Evolutionary conservation across 1,284 basidiomycete species (phyloP), one percentile per base, ranked within the genome.

Genomic region (Ustilago esculenta): DNA sequence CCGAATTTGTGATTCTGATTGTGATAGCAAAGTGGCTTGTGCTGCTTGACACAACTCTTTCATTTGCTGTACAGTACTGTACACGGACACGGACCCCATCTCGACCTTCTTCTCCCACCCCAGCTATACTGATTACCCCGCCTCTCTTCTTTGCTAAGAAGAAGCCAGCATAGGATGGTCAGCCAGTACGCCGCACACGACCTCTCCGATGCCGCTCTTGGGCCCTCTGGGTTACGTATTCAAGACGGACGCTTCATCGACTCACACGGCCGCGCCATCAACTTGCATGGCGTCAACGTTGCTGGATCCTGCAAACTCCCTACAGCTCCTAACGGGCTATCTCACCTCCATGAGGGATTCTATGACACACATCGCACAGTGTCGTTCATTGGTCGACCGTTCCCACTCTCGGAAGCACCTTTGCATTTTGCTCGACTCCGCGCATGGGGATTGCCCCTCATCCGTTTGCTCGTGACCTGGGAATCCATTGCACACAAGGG

Each of bases 401-500:
- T 83, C 47, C 79, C 82, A 7, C 63, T 84, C 4, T 72, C 75
- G 2, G 72, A 77, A 47, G 79, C 80, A 7, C 69, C 59, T 0
- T 32, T 64, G 20, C 82, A 83, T 44, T 75, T 82, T 29, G 47
- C 70, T 9, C 76, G 83, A 0, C 56, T 84, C 0, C 45, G 56
- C 2, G 61, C 76, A 1, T 84, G 82, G 83, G 84, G 84, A 1
- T 60, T 82, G 15, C 77, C 82, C 8, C 76, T 83, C 24, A 66
- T 84, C 32, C 73, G 84, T 0, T 93, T 69, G 86, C 92, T 54
- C 90, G 87, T 98, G 4, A 96, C 94, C 1, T 98, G 95, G 96
- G 95, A 98, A 80, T 92, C 94, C 0, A 85, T 98, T 20, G 93
- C 97, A 77, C 96, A 98, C 76, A 87, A 85, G 50, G 94, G 79